phyloP scores from a whole-genome alignment of 2,329 filamentous ascomycete genomes.

The Colletotrichum abscissum region DNA sequence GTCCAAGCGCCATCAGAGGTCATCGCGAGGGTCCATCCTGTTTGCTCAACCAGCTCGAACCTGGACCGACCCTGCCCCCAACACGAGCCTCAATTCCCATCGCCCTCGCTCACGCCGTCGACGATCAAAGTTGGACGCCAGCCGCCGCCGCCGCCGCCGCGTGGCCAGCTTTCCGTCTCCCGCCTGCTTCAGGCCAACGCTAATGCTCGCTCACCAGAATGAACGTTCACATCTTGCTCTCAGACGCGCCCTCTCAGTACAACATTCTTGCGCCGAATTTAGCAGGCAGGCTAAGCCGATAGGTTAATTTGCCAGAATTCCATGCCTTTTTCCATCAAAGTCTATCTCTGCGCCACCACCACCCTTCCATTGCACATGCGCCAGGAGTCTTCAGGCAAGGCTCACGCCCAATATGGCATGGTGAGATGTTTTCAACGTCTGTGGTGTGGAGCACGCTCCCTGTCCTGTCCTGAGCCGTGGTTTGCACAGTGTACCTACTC shows the following conservation, averaged over 20 bases:
- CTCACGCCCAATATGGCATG: conserved; percentile 11
- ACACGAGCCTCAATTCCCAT: conserved; percentile 24
- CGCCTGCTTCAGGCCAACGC: conserved; percentile 23
- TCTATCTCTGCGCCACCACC: conserved; percentile 19
- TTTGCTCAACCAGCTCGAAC: conserved; percentile 12
- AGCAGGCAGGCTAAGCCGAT: conserved; percentile 18
- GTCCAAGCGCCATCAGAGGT: conserved; percentile 22
- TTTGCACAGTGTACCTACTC: neutral
- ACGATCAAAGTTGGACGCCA: conserved; percentile 4
- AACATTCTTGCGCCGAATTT: conserved; percentile 25
- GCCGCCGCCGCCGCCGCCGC: neutral
- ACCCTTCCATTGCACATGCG: neutral
- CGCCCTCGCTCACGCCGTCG: neutral
- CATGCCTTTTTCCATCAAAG: conserved; percentile 27
- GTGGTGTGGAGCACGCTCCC: conserved; percentile 26
- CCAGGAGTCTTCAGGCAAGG: conserved; percentile 14
- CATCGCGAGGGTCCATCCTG: conserved; percentile 13
- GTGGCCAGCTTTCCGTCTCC: conserved; percentile 12
- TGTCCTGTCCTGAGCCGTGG: conserved; percentile 1
- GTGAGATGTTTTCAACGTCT: conserved; percentile 19
- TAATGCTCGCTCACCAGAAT: conserved; percentile 30
- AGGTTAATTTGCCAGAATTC: conserved; percentile 26
- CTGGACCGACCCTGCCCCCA: conserved; percentile 16
- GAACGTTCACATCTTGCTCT: conserved; percentile 27
- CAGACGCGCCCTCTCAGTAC: conserved; percentile 19